phyloP scores from a whole-genome alignment of 768 basidiomycete species.

The Suillus subluteus region DNA sequence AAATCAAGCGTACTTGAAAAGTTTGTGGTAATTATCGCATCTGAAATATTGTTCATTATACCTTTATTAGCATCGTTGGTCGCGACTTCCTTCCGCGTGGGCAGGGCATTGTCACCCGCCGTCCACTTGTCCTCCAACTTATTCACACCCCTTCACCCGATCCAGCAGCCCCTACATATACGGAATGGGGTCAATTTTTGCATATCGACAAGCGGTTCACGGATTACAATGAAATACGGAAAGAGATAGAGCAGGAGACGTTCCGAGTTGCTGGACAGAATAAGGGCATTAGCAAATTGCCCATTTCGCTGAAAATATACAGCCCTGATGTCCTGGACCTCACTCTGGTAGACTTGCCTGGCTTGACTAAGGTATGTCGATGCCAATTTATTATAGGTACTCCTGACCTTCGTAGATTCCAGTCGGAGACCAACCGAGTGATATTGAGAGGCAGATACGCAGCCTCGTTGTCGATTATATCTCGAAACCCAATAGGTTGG shows the following conservation, averaged over 20 bases:
- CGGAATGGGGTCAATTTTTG: conserved; percentile 97
- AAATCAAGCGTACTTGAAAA: conserved; percentile 97
- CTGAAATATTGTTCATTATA: conserved; percentile 9
- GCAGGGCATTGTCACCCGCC: conserved; percentile 93
- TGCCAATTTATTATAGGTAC: not conserved
- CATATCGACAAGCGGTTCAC: conserved; percentile 96
- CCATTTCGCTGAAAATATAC: conserved; percentile 94
- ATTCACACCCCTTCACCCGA: conserved; percentile 82
- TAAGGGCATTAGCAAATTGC: conserved; percentile 95
- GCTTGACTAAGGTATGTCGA: conserved; percentile 83
- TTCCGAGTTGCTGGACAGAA: conserved; percentile 97
- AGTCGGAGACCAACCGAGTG: conserved; percentile 95
- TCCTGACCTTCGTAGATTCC: conserved; percentile 63
- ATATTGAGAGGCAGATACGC: conserved; percentile 96
- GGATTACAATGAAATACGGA: conserved; percentile 93
- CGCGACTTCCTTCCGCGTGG: conserved; percentile 88
- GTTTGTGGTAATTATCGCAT: conserved; percentile 49
- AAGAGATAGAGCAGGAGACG: conserved; percentile 98
- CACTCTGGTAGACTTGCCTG: conserved; percentile 95
- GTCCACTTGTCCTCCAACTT: conserved; percentile 94
- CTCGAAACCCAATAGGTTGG: conserved; percentile 92
- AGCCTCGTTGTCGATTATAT: conserved; percentile 95
- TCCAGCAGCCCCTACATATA: conserved; percentile 44
- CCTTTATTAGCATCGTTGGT: conserved; percentile 79
- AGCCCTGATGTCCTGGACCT: conserved; percentile 95